A percentile compares a stretch with the other conserved stretches of the same genome.
Evolutionary conservation across 768 basidiomycete genomes (phyloP).

Genomic region (Albatrellus ellisii): DNA sequence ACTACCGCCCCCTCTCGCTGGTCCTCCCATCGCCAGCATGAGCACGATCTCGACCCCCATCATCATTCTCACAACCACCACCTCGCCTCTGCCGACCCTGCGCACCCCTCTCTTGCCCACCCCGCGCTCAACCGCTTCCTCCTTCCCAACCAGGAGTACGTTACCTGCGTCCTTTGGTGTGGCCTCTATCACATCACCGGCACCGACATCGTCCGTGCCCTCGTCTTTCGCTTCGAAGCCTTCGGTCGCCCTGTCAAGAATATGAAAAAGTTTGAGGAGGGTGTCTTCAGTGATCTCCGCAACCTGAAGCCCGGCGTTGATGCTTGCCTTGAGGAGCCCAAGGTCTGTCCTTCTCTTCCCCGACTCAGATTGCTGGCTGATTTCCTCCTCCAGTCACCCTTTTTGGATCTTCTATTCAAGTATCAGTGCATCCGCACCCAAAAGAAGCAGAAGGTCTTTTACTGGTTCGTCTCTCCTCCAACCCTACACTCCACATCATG

Average conservation of each 20-base stretch:
- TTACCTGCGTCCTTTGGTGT: constrained; percentile 87
- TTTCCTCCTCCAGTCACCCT: constrained; percentile 55
- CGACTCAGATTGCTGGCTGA: constrained; percentile 4
- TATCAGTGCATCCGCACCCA: constrained; percentile 95
- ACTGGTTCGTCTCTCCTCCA: constrained; percentile 48
- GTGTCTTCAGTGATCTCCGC: constrained; percentile 84
- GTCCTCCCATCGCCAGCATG: constrained; percentile 26
- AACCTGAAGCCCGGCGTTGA: constrained; percentile 92
- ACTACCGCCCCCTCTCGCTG: constrained; percentile 74
- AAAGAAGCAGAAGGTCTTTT: constrained; percentile 99
- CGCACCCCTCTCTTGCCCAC: constrained; percentile 42
- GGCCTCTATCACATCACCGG: constrained; percentile 91
- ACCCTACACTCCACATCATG: no score
- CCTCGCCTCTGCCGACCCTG: no score
- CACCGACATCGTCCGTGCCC: constrained; percentile 89
- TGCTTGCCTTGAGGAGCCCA: constrained; percentile 92
- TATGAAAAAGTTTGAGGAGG: constrained; percentile 97
- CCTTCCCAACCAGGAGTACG: constrained; percentile 77
- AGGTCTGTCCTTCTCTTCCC: constrained; percentile 32
- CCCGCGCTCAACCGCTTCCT: constrained; percentile 78
- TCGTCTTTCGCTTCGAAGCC: constrained; percentile 90
- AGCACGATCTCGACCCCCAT: constrained; percentile 7
- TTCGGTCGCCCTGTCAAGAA: constrained; percentile 85
- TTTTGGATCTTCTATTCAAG: constrained; percentile 89
- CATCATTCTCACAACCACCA: no score